A percentile compares a stretch with the other conserved stretches of the same genome.
Conservation (phyloP, 768 basidiomycete species). For the Russula dissimulans region DNA sequence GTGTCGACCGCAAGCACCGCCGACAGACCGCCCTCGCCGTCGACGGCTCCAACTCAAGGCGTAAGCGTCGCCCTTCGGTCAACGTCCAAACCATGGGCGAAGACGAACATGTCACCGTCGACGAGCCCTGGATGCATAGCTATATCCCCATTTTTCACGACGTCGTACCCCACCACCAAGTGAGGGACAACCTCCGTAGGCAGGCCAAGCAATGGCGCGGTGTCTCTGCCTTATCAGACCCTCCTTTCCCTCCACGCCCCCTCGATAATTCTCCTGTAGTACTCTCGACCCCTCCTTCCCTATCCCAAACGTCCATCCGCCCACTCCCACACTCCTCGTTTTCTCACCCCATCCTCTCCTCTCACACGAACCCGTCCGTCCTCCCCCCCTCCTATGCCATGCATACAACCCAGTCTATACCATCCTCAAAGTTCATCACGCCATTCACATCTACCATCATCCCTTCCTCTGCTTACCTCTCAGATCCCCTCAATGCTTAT, state of each 20-base stretch:
- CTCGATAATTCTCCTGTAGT: slow-evolving; percentile 30
- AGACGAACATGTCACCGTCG: slow-evolving; percentile 43
- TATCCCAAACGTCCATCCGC: slow-evolving; percentile 25
- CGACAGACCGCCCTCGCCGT: slow-evolving; percentile 30
- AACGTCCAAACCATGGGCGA: slow-evolving; percentile 27
- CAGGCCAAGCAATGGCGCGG: slow-evolving; percentile 61
- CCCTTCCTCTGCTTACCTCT: slow-evolving; percentile 58
- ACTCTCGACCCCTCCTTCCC: slow-evolving; percentile 23
- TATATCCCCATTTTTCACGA: slow-evolving; percentile 42
- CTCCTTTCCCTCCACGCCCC: slow-evolving; percentile 25
- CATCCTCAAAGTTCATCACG: slow-evolving; percentile 47
- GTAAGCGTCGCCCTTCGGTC: slow-evolving; percentile 34
- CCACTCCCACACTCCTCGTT: slow-evolving; percentile 27
- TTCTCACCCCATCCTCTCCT: slow-evolving; percentile 30
- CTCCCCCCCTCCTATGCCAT: slow-evolving; percentile 53
- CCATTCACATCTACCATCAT: slow-evolving; percentile 57
- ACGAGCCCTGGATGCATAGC: slow-evolving; percentile 37
- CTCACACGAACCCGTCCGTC: slow-evolving; percentile 34
- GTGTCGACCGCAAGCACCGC: slow-evolving; percentile 32
- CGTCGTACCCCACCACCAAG: slow-evolving; percentile 33
- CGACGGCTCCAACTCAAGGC: slow-evolving; percentile 29
- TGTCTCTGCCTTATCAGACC: slow-evolving; percentile 43
- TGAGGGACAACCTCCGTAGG: slow-evolving; percentile 43
- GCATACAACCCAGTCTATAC: slow-evolving; percentile 52
- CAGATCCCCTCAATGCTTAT: slow-evolving; percentile 83